Percentiles rank a stretch among this genome's conserved stretches.
Conservation (phyloP, 2,329 filamentous ascomycete genomes). For the Lomentospora prolificans region DNA sequence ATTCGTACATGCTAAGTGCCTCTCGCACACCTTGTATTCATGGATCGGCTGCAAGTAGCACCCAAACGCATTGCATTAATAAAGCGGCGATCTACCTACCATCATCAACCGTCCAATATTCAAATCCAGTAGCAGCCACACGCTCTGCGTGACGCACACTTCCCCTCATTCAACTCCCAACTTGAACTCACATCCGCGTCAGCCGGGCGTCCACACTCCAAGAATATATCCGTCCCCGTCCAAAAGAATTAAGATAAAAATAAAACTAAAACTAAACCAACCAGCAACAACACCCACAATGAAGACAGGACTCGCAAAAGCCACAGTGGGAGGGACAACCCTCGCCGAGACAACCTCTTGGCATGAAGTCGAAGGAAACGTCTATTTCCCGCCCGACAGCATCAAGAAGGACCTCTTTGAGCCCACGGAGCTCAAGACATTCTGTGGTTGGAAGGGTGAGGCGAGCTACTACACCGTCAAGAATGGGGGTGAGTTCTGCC, state of each 20-base stretch:
- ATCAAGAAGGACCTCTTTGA: slow-evolving; percentile 34
- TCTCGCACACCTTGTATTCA: too few species aligned
- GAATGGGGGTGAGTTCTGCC: slow-evolving; percentile 27
- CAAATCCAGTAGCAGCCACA: too few species aligned
- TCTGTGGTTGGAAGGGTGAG: slow-evolving; percentile 47
- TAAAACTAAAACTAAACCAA: background rate
- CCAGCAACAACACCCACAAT: background rate
- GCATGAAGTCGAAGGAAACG: slow-evolving; percentile 47
- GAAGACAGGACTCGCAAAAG: slow-evolving; percentile 25
- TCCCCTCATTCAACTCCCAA: too few species aligned
- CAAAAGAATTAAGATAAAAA: background rate
- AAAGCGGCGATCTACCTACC: too few species aligned
- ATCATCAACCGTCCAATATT: too few species aligned
- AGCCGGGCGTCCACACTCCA: background rate
- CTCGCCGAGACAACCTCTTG: slow-evolving; percentile 41
- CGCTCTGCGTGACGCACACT: too few species aligned
- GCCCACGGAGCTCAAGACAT: slow-evolving; percentile 34
- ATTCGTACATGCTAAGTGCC: too few species aligned
- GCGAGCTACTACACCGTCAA: slow-evolving; percentile 47
- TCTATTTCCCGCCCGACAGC: slow-evolving; percentile 41
- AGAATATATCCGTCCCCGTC: background rate
- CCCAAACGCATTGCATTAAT: background rate
- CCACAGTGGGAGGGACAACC: slow-evolving; percentile 35
- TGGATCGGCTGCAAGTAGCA: too few species aligned
- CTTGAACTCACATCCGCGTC: background rate